Evolutionary conservation across 768 basidiomycete genomes (phyloP).

Genomic region (Boletellus sp.): DNA sequence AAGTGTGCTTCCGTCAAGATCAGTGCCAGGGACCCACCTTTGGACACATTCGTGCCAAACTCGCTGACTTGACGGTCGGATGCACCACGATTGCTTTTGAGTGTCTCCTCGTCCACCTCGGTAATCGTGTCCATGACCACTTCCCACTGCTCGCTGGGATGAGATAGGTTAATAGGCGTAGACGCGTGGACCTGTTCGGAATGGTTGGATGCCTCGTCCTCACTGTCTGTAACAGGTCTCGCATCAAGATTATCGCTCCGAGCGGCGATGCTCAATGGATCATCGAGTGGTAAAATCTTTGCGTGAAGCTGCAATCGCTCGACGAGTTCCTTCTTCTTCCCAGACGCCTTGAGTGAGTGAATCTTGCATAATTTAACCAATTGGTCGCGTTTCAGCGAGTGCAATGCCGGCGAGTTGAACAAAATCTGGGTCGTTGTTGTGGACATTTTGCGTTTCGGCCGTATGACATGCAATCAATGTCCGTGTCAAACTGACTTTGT

Average conservation of each 20-base stretch:
- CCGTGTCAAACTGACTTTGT: slow-evolving; percentile 10
- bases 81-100: slow-evolving; percentile 42
- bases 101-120: slow-evolving; percentile 54
- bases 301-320: slow-evolving; percentile 67
- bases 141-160: slow-evolving; percentile 82
- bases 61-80: slow-evolving; percentile 47
- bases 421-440: slow-evolving; percentile 76
- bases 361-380: slow-evolving; percentile 83
- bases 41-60: slow-evolving; percentile 69
- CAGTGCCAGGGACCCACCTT: slow-evolving; percentile 40
- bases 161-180: slow-evolving; percentile 31
- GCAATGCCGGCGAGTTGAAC: slow-evolving; percentile 79
- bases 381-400: slow-evolving; percentile 81
- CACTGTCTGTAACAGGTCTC: slow-evolving; percentile 31
- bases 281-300: slow-evolving; percentile 53
- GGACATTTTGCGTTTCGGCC: slow-evolving; percentile 41
- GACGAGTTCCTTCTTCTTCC: slow-evolving; percentile 76
- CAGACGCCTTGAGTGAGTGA: slow-evolving; percentile 73
- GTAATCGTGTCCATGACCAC: slow-evolving; percentile 80
- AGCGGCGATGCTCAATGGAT: slow-evolving; percentile 52
- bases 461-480: slow-evolving; percentile 8
- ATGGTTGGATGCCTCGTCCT: slow-evolving; percentile 29
- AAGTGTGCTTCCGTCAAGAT: background rate
- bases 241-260: slow-evolving; percentile 43
- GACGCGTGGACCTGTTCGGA: slow-evolving; percentile 12